These are phyloP conservation scores for Pelargonium fulgidum DNA, from an alignment of 441 rosid species.

Conservation along the genomic window DNA sequence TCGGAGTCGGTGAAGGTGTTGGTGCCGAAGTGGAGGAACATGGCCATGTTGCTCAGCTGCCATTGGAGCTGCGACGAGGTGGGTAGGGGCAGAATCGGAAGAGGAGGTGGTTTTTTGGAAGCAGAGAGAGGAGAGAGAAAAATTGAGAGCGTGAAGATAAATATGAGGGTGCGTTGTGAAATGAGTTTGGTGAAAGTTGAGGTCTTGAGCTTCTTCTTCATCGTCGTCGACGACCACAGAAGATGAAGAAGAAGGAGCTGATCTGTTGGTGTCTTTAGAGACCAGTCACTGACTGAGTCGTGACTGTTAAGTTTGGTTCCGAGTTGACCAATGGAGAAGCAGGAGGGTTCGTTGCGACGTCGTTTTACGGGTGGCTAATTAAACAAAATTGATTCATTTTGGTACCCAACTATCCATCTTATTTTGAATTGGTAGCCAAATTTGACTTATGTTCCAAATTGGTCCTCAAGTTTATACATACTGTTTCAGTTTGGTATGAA, in stretches of 20 bases:
- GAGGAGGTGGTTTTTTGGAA: conserved; percentile 48
- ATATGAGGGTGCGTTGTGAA: conserved; percentile 10
- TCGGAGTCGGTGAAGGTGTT: conserved; percentile 83
- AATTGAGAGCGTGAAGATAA: conserved; percentile 18
- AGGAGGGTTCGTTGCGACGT: background rate
- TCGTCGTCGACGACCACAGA: conserved; percentile 1
- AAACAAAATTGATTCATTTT: too few relatives aligned
- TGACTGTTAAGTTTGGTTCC: background rate
- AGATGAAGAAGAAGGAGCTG: background rate
- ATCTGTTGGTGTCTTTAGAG: background rate
- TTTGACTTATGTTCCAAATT: too few relatives aligned
- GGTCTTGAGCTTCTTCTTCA: conserved; percentile 5
- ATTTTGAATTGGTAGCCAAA: too few relatives aligned
- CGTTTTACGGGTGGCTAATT: background rate
- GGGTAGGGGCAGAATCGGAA: conserved; percentile 76
- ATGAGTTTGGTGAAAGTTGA: background rate
- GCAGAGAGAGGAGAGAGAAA: conserved; percentile 26
- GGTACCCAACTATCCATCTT: too few relatives aligned
- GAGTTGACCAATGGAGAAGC: too few relatives aligned
- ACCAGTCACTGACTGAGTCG: background rate
- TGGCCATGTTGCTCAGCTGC: conserved; percentile 63
- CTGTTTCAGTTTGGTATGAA: too few relatives aligned
- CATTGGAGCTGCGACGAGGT: conserved; percentile 69
- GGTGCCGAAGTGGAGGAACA: conserved; percentile 80
- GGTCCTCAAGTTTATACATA: too few relatives aligned